Base-by-base conservation (phyloP, 163 green algal genomes). In the Chlamydomonas reinhardtii region DNA sequence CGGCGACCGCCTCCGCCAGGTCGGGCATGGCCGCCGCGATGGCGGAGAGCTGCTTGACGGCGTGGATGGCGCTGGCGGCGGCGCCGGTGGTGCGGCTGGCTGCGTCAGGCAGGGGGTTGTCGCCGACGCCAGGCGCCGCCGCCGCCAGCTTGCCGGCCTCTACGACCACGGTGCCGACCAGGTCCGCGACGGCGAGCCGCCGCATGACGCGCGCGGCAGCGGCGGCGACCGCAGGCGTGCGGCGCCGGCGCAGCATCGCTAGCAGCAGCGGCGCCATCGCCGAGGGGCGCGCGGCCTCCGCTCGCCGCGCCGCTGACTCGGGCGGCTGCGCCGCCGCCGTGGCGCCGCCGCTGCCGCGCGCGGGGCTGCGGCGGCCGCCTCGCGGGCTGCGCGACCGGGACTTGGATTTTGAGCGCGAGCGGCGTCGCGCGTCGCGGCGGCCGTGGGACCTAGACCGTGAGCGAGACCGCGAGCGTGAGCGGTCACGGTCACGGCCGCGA, bases 201-300 rank as follows among this genome's bases (percentile, higher is more conserved):
- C 79, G 79, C 79, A 85, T 85, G 12, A 85, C 79, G 25, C 79
- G 68, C 22, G 79, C 79, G 19, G 61, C 79, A 24, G 79, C 79
- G 4, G 66, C 54, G 0, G 79, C 68, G 4, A 85, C 79, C 16
- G 68, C 68, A 0, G 79, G 79, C 15, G 48, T 32, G 48, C 79
- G 79, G 3, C 68, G 79, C 32, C 79, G 79, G 6, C 68, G 66
- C 29, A 85, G 25, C 79, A 85, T 77, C 24, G 71, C 79, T 11
- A 54, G 39, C 24, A 85, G 79, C n/a, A 85, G 54, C 32, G 79
- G 79, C 54, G 31, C 61, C 14, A 70, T 70, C 6, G 79, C 79
- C 0, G 79, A 78, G 31, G 48, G 64, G 64, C 54, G 79, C 64
- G 31, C 54, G 0, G 73, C 68, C 68, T 78, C 79, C 32, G 32